Conservation (phyloP, 768 basidiomycete species). For the Serendipita sp. region DNA sequence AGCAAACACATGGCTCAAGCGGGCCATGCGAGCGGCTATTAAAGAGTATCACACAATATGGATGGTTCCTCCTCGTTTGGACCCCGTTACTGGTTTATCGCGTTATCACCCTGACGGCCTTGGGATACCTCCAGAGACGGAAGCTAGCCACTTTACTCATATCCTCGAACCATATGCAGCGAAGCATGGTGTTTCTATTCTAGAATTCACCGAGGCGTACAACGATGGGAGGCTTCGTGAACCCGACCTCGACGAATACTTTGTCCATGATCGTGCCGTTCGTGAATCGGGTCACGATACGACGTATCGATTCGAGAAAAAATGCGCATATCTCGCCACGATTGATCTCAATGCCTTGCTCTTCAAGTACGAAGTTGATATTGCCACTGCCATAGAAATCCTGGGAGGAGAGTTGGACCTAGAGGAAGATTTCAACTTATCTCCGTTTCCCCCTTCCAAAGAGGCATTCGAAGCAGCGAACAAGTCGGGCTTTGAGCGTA, state of each 20-base stretch:
- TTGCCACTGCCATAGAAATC: conserved; percentile 94
- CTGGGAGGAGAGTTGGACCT: conserved; percentile 86
- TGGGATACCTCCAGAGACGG: conserved; percentile 96
- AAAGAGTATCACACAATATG: conserved; percentile 98
- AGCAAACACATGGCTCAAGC: conserved; percentile 62
- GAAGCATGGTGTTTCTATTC: conserved; percentile 81
- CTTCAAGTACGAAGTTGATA: conserved; percentile 98
- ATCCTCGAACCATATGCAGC: conserved; percentile 88
- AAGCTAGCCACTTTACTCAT: conserved; percentile 95
- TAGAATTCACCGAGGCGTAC: conserved; percentile 95
- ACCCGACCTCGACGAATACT: conserved; percentile 88
- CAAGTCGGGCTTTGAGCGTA: conserved; percentile 34
- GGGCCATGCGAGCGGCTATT: conserved; percentile 91
- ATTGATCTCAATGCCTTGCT: conserved; percentile 89
- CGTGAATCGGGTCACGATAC: conserved; percentile 95
- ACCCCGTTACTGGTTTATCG: conserved; percentile 85
- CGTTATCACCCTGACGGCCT: conserved; percentile 85
- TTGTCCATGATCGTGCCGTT: conserved; percentile 89
- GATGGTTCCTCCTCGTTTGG: conserved; percentile 88
- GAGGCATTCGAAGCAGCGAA: conserved; percentile 36
- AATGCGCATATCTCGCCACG: conserved; percentile 90
- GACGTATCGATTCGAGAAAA: conserved; percentile 88
- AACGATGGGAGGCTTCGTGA: conserved; percentile 70
- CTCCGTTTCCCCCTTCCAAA: conserved; percentile 77
- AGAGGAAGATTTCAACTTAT: conserved; percentile 79